A percentile compares a stretch with the other conserved stretches of the same genome.
These are phyloP conservation scores for Suhomyces yuchorum DNA, from an alignment of 1,139 yeast species.

Conservation along the genomic window DNA sequence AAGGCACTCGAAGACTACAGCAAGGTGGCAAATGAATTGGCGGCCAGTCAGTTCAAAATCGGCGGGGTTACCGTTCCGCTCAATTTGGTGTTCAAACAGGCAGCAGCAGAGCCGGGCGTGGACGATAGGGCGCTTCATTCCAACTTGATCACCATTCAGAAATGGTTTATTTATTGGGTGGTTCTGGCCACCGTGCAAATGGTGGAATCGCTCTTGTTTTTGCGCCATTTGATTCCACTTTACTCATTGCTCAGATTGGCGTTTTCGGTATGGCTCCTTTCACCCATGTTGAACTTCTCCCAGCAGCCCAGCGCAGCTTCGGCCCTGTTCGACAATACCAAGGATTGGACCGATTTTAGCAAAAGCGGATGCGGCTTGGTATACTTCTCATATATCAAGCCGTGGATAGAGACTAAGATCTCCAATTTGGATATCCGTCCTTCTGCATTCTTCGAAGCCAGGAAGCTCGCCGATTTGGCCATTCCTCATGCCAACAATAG, in stretches of 20 bases:
- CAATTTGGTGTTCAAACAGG: conserved; percentile 25
- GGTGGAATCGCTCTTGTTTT: conserved; percentile 34
- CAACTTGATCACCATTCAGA: conserved; percentile 47
- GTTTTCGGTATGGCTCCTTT: conserved; percentile 54
- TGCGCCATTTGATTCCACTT: conserved; percentile 49
- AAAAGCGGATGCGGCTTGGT: conserved; percentile 41
- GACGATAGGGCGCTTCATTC: conserved; percentile 22
- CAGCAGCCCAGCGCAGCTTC: neutral
- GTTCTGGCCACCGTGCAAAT: conserved; percentile 41
- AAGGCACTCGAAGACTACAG: conserved; percentile 50
- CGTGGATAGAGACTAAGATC: conserved; percentile 31
- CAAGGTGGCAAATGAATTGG: conserved; percentile 24
- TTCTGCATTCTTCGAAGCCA: conserved; percentile 5
- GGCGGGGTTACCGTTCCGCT: conserved; percentile 43
- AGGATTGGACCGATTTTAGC: conserved; percentile 24
- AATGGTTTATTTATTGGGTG: conserved; percentile 65
- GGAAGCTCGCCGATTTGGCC: conserved; percentile 2
- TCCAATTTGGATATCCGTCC: conserved; percentile 6
- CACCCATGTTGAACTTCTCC: conserved; percentile 38
- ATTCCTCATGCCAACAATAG: neutral
- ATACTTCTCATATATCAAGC: conserved; percentile 35
- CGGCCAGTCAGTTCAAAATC: conserved; percentile 32
- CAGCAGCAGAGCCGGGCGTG: conserved; percentile 8
- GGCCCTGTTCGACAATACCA: conserved; percentile 15
- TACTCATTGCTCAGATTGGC: conserved; percentile 43